phyloP scores from a whole-genome alignment of 2,329 filamentous ascomycete species.

The Zymoseptoria passerinii region DNA sequence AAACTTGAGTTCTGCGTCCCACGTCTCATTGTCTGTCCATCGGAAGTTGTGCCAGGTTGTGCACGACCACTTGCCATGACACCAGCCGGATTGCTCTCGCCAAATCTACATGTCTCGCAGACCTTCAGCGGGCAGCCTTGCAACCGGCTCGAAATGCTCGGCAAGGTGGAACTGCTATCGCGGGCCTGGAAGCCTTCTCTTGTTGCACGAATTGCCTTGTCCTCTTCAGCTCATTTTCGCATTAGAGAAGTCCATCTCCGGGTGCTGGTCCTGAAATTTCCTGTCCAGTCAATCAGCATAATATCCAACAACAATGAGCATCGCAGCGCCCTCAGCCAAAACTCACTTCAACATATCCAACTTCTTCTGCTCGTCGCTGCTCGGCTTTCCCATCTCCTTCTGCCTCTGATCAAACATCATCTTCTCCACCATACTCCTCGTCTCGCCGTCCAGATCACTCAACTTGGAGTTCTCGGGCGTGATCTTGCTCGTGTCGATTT shows the following conservation, averaged over 20 bases:
- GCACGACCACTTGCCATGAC: too few relatives aligned
- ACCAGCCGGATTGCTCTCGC: too few relatives aligned
- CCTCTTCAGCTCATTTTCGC: constrained; percentile 44
- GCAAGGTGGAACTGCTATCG: not conserved
- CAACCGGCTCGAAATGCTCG: too few relatives aligned
- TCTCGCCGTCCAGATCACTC: constrained; percentile 88
- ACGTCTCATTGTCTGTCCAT: not conserved
- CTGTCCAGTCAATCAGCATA: constrained; percentile 1
- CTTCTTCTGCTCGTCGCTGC: constrained; percentile 94
- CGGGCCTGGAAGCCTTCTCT: not conserved
- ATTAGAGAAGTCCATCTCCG: constrained; percentile 62
- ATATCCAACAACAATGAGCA: too few relatives aligned
- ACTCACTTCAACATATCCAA: constrained; percentile 70
- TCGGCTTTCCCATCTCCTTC: constrained; percentile 84
- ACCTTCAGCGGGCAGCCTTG: too few relatives aligned
- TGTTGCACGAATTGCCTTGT: not conserved
- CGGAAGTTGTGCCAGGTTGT: too few relatives aligned
- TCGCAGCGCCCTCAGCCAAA: too few relatives aligned
- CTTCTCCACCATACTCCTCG: constrained; percentile 96
- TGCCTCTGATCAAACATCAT: constrained; percentile 99
- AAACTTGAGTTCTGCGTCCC: not conserved
- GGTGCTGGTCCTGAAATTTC: constrained; percentile 79
- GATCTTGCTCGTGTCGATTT: constrained; percentile 93
- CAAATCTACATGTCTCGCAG: too few relatives aligned
- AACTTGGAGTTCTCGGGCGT: constrained; percentile 86